phyloP scores from a whole-genome alignment of 1,139 yeast genomes.

The Sugiyamaella castrensis region DNA sequence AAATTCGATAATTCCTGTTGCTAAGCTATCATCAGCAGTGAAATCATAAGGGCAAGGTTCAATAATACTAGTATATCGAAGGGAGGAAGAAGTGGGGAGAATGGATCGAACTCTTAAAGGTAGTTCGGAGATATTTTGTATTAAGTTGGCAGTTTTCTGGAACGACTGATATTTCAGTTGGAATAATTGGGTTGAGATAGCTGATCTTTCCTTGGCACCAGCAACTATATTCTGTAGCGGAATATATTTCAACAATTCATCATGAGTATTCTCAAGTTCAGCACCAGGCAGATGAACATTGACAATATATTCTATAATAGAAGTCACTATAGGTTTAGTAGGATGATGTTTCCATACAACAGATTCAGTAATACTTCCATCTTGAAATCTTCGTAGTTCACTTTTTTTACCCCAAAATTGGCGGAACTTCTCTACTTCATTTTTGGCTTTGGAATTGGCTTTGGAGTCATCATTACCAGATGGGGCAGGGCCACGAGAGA shows the following conservation, averaged over 20 bases:
- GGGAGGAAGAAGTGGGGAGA: slow-evolving; percentile 62
- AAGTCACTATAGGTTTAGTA: slow-evolving; percentile 59
- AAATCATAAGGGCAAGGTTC: slow-evolving; percentile 82
- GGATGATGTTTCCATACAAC: slow-evolving; percentile 71
- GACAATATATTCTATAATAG: slow-evolving; percentile 62
- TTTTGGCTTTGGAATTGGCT: slow-evolving; percentile 41
- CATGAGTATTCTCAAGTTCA: slow-evolving; percentile 21
- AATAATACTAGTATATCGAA: slow-evolving; percentile 69
- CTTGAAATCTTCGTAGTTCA: slow-evolving; percentile 79
- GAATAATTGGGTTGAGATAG: slow-evolving; percentile 53
- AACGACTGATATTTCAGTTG: slow-evolving; percentile 60
- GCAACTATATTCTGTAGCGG: slow-evolving; percentile 63
- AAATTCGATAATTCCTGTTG: slow-evolving; percentile 77
- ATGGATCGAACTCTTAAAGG: slow-evolving; percentile 74
- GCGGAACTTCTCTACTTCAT: slow-evolving; percentile 63
- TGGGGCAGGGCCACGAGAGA: slow-evolving; percentile 79
- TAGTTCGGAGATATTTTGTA: slow-evolving; percentile 50
- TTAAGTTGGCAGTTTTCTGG: slow-evolving; percentile 57
- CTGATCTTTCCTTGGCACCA: slow-evolving; percentile 41
- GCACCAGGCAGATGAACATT: slow-evolving; percentile 52
- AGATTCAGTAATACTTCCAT: slow-evolving; percentile 84
- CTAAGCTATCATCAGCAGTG: slow-evolving; percentile 69
- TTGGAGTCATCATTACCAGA: slow-evolving; percentile 73
- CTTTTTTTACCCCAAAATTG: slow-evolving; percentile 88
- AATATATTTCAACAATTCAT: slow-evolving; percentile 36